Percentiles rank a stretch among this genome's conserved stretches.
Evolutionary conservation across 805 yeast genomes (phyloP).

Genomic region (Ogataea neopini): DNA sequence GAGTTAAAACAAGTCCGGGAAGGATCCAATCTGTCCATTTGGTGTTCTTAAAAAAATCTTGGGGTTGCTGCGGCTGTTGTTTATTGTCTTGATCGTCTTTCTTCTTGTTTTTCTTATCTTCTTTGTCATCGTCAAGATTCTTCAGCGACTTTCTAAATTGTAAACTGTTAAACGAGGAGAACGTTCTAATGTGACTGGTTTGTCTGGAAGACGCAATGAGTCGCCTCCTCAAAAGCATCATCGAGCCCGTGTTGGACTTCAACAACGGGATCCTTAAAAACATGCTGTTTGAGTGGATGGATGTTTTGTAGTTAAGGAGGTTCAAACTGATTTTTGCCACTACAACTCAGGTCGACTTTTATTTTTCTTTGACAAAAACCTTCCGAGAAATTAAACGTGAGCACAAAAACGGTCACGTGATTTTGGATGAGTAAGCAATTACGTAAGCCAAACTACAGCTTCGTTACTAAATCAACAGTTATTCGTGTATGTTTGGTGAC

Average conservation of each 20-base stretch:
- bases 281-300: background rate
- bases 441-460: too few relatives aligned
- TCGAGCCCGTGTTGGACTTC: constrained; percentile 2
- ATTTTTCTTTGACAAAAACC: background rate
- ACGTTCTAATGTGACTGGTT: constrained; percentile 6
- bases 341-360: too few relatives aligned
- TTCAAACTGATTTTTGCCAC: background rate
- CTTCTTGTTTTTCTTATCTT: constrained; percentile 16
- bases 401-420: background rate
- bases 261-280: constrained; percentile 4
- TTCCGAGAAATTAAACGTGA: too few relatives aligned
- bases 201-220: background rate
- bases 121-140: constrained; percentile 11
- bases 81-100: constrained; percentile 12
- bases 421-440: too few relatives aligned
- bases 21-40: constrained; percentile 31
- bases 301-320: too few relatives aligned
- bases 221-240: constrained; percentile 1
- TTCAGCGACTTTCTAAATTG: constrained; percentile 17
- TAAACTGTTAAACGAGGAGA: constrained; percentile 20
- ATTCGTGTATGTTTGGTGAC: too few relatives aligned
- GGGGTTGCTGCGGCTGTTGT: constrained; percentile 8
- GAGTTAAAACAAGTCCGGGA: constrained; percentile 28
- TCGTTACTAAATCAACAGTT: background rate
- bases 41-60: constrained; percentile 16